A percentile compares a stretch with the other conserved stretches of the same genome.
phyloP scores from a whole-genome alignment of 1,284 basidiomycete species.

The Moesziomyces antarcticus region DNA sequence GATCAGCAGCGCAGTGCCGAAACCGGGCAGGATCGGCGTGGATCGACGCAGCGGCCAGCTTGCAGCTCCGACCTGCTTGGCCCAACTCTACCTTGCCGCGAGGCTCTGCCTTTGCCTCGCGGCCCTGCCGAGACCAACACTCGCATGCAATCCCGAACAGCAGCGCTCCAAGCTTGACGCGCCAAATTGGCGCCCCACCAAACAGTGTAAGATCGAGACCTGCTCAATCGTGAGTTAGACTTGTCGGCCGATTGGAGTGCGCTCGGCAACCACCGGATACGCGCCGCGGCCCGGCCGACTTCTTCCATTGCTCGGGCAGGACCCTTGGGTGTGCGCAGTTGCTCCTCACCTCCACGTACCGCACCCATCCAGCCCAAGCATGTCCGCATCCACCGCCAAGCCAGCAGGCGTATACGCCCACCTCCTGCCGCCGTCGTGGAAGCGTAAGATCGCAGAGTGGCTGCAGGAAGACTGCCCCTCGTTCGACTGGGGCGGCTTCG shows the following conservation, averaged over 20 bases:
- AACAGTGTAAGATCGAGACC: too few species aligned
- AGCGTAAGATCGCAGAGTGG: constrained; percentile 82
- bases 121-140: constrained; percentile 6
- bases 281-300: too few species aligned
- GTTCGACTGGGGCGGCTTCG: constrained; percentile 96
- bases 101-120: background rate
- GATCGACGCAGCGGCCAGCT: background rate
- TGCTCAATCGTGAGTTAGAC: too few species aligned
- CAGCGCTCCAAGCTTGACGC: constrained; percentile 2
- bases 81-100: constrained; percentile 8
- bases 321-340: too few species aligned
- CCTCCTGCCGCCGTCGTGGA: constrained; percentile 69
- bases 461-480: constrained; percentile 93
- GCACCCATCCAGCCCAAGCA: background rate
- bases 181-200: background rate
- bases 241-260: too few species aligned
- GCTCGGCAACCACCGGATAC: constrained; percentile 3
- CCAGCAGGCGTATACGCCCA: constrained; percentile 35
- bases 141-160: background rate
- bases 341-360: too few species aligned
- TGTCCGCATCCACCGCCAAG: constrained; percentile 18
- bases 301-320: too few species aligned
- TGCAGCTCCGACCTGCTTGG: constrained; percentile 11
- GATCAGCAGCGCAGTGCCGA: background rate
- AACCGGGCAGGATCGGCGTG: too few species aligned